Evolutionary conservation across 257 asterid species (phyloP).

Genomic region (Prunella vulgaris): DNA sequence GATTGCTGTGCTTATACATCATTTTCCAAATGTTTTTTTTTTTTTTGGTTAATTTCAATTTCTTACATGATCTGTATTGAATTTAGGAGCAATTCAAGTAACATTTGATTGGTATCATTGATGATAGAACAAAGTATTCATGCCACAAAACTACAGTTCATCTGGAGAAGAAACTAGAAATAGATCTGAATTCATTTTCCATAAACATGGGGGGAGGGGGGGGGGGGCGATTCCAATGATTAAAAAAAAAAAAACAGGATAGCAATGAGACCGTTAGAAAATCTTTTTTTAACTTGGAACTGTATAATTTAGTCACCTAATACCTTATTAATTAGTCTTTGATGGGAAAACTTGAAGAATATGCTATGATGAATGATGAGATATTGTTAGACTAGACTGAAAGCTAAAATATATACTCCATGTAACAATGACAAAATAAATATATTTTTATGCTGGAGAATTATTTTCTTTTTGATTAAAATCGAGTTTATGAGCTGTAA

Average conservation of each 20-base stretch:
- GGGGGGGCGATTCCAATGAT: neutral
- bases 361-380: neutral
- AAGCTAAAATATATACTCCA: neutral
- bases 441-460: neutral
- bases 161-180: conserved; percentile 3
- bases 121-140: neutral
- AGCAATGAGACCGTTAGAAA: neutral
- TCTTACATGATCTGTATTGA: neutral
- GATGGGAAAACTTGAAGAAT: neutral
- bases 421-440: neutral
- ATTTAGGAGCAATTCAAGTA: conserved; percentile 5
- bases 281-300: neutral
- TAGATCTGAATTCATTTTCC: conserved; percentile 24
- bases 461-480: neutral
- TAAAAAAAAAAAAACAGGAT: neutral
- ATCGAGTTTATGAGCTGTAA: neutral
- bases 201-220: neutral
- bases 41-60: neutral
- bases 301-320: neutral
- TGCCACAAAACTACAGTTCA: neutral
- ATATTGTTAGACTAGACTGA: neutral
- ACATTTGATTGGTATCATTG: conserved; percentile 1
- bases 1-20: neutral
- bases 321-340: neutral
- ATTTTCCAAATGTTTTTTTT: too few relatives aligned